A percentile compares a stretch with the other conserved stretches of the same genome.
These are phyloP conservation scores for Penicillium sp. DNA, from an alignment of 2,329 filamentous ascomycete genomes.

Conservation along the genomic window DNA sequence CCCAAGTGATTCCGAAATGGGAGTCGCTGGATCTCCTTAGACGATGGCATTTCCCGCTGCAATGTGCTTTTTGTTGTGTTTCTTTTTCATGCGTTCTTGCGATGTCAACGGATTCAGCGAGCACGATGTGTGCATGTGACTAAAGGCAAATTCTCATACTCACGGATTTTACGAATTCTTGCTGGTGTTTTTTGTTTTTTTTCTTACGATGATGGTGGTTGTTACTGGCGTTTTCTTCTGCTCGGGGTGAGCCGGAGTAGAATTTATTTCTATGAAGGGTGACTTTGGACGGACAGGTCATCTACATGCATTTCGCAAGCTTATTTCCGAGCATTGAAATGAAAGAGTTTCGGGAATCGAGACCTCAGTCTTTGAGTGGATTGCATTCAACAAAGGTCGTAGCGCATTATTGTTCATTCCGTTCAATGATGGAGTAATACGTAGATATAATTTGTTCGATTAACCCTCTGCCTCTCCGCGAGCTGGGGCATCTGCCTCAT, in stretches of 20 bases:
- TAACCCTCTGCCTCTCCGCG: slow-evolving; percentile 25
- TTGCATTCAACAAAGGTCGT: neutral
- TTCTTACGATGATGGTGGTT: neutral
- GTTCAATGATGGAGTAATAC: neutral
- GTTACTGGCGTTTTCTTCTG: neutral
- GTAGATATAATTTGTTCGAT: neutral
- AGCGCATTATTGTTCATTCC: neutral
- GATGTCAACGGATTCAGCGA: slow-evolving; percentile 1
- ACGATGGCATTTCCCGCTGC: neutral
- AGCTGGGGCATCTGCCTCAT: slow-evolving; percentile 23
- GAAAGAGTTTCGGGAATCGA: neutral
- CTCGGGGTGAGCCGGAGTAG: neutral
- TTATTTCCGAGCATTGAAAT: slow-evolving; percentile 2
- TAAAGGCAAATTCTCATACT: neutral
- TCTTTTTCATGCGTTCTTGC: slow-evolving; percentile 4
- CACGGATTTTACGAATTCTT: slow-evolving; percentile 10
- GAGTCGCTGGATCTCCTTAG: slow-evolving; percentile 39
- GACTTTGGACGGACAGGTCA: neutral
- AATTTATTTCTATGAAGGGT: slow-evolving; percentile 1
- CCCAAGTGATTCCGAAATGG: slow-evolving; percentile 44
- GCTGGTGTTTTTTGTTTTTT: neutral
- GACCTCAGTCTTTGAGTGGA: neutral
- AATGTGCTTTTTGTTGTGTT: neutral
- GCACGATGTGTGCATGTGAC: neutral
- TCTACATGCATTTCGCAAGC: slow-evolving; percentile 2